These are phyloP conservation scores for Saccharomycopsis babjevae DNA, from an alignment of 805 yeast species.

Conservation along the genomic window DNA sequence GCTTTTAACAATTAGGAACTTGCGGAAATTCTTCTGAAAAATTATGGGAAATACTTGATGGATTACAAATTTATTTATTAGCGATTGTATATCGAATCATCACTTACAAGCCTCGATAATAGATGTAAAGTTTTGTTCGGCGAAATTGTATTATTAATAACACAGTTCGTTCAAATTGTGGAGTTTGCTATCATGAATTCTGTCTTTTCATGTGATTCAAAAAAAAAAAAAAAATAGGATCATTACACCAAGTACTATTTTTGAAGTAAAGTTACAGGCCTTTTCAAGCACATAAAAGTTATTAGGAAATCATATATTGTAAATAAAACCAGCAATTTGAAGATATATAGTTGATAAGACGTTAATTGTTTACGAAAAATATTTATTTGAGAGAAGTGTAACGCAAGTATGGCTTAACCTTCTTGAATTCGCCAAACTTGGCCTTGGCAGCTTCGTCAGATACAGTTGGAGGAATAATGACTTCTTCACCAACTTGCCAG, in stretches of 20 bases:
- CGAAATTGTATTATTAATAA: too few relatives aligned
- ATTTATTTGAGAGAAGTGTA: constrained; percentile 32
- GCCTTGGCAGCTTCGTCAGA: constrained; percentile 68
- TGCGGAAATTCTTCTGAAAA: too few relatives aligned
- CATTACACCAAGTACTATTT: too few relatives aligned
- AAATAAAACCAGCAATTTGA: too few relatives aligned
- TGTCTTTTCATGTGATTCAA: not conserved
- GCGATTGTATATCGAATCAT: too few relatives aligned
- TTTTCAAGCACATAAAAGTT: not conserved
- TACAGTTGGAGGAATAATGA: constrained; percentile 82
- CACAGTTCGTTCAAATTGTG: constrained; percentile 25
- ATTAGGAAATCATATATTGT: not conserved
- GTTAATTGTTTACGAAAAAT: too few relatives aligned
- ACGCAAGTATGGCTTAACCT: constrained; percentile 86
- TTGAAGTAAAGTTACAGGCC: not conserved
- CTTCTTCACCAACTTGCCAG: constrained; percentile 87
- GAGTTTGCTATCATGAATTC: not conserved
- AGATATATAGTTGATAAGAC: too few relatives aligned
- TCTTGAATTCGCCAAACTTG: constrained; percentile 78
- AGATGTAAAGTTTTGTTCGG: too few relatives aligned
- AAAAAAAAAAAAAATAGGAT: not conserved
- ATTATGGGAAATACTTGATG: too few relatives aligned
- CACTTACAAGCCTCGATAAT: too few relatives aligned
- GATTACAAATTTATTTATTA: too few relatives aligned
- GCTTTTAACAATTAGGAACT: too few relatives aligned